Evolutionary conservation across 495 filamentous ascomycete species (phyloP), one percentile per base, ranked within the genome.

Genomic region (Venustampulla echinocandica): DNA sequence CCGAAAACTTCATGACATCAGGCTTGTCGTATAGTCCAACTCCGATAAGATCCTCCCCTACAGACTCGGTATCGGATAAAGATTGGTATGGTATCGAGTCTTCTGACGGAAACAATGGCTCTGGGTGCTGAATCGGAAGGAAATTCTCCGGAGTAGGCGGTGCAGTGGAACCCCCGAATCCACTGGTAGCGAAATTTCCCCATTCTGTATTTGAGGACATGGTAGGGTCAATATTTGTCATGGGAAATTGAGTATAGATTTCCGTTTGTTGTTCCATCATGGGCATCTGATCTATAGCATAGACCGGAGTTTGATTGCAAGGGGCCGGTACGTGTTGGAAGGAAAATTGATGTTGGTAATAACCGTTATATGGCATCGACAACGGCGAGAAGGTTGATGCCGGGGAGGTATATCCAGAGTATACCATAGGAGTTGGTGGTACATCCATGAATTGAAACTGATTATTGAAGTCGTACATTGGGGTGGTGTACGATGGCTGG

Each of bases 21-120:
- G 81, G 81, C 23, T 76, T 63, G 57, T 84, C 85, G 65, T 93
- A 90, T 1, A 93, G 71, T 10, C 87, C 87, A 80, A 93, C 82
- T 17, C 85, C 87, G 17, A 88, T 78, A 1, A 93, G 68, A 54
- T 87, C 85, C 48, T 87, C 82, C 39, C 75, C 79, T 21, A 69
- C 67, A 56, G 68, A 58, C 51, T 75, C 56, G 44, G 60, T 48
- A 34, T 57, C 50, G 10, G 70, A 66, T n/a, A 73, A 56, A 7
- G 66, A 46, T 30, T 70, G 61, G 39, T 66, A 69, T 14, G 68
- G 60, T 44, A 73, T 68, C 3, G 64, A 46, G 15, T 73, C 69
- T 38, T 71, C 69, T 4, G 65, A 39, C n/a, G 59, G 45, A 18
- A 73, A 53, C 27, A 57, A 58, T 38, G 62, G 53, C 9, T 71